Percentiles rank a stretch among this genome's conserved stretches.
phyloP scores from a whole-genome alignment of 2,329 filamentous ascomycete species.

The Botryotinia convoluta region DNA sequence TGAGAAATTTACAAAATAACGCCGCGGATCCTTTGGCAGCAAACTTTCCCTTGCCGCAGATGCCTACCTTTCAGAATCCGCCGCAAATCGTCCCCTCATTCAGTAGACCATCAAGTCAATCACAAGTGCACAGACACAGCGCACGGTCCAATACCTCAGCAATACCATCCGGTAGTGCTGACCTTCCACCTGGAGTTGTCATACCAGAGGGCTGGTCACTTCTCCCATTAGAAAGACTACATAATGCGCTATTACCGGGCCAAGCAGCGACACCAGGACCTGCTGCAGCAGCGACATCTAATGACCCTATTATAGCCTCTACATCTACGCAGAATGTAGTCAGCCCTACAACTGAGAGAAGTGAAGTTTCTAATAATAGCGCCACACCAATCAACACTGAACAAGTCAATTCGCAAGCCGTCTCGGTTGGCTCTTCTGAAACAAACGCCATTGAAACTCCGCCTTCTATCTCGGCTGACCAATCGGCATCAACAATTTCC shows the following conservation, averaged over 20 bases:
- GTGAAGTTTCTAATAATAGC: conserved; percentile 11
- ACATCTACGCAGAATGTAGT: conserved; percentile 28
- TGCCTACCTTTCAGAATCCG: conserved; percentile 4
- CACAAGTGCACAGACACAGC: conserved; percentile 45
- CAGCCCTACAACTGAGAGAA: conserved; percentile 29
- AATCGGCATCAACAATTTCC: conserved; percentile 27
- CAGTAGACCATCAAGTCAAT: conserved; percentile 1
- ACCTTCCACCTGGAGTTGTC: conserved; percentile 61
- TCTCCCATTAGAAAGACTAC: conserved; percentile 55
- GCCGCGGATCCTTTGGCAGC: conserved; percentile 27
- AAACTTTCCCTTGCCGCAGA: conserved; percentile 34
- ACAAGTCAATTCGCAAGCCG: conserved; percentile 29
- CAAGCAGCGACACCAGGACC: conserved; percentile 22
- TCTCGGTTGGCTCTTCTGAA: conserved; percentile 33
- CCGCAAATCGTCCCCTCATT: conserved; percentile 16
- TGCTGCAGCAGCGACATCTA: conserved; percentile 27
- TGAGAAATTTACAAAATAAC: conserved; percentile 47
- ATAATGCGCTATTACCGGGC: conserved; percentile 21
- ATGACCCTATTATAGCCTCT: conserved; percentile 30
- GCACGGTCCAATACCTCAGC: conserved; percentile 46
- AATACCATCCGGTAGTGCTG: conserved; percentile 59
- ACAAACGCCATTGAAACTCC: conserved; percentile 31
- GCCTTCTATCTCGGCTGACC: conserved; percentile 30
- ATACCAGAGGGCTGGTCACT: conserved; percentile 65
- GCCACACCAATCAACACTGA: conserved; percentile 28